A percentile compares a stretch with the other conserved stretches of the same genome.
These are phyloP conservation scores for Gillenia trifoliata DNA, from an alignment of 306 rosid genomes.

Conservation along the genomic window DNA sequence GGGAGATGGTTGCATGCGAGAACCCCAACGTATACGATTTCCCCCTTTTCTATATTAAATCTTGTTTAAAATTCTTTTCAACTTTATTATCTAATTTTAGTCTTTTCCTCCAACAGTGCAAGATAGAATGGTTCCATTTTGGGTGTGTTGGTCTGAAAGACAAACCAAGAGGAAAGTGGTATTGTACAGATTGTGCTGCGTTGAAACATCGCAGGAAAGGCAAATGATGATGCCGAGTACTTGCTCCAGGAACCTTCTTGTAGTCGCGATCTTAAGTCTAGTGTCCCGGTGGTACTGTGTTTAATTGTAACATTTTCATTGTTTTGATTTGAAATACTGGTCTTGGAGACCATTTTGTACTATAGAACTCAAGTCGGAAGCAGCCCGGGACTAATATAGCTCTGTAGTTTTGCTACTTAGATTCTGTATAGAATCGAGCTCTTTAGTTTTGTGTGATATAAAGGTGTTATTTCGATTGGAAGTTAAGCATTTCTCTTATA, in stretches of 20 bases:
- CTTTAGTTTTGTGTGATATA: too few species aligned
- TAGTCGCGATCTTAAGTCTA: neutral
- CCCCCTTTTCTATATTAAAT: neutral
- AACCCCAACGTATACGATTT: slow-evolving; percentile 37
- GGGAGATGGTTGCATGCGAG: slow-evolving; percentile 68
- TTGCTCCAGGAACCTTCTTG: neutral
- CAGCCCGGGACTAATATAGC: neutral
- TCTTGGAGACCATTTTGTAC: neutral
- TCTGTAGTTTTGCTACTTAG: neutral
- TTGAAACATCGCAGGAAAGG: slow-evolving; percentile 41
- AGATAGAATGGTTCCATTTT: slow-evolving; percentile 60
- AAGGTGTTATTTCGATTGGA: too few species aligned
- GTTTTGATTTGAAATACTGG: neutral
- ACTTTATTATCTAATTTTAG: slow-evolving; percentile 12
- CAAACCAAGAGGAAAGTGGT: slow-evolving; percentile 61
- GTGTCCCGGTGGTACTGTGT: neutral
- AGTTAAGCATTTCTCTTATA: too few species aligned
- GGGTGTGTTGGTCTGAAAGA: slow-evolving; percentile 60
- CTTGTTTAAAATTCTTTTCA: neutral
- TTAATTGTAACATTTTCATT: neutral
- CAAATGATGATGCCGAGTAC: slow-evolving; percentile 15
- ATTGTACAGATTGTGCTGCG: slow-evolving; percentile 39
- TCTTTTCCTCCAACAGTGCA: slow-evolving; percentile 38
- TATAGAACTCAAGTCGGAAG: neutral
- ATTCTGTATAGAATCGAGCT: neutral